These are phyloP conservation scores for Geotrichum cucujoidarum DNA, from an alignment of 1,139 yeast species.

Conservation along the genomic window DNA sequence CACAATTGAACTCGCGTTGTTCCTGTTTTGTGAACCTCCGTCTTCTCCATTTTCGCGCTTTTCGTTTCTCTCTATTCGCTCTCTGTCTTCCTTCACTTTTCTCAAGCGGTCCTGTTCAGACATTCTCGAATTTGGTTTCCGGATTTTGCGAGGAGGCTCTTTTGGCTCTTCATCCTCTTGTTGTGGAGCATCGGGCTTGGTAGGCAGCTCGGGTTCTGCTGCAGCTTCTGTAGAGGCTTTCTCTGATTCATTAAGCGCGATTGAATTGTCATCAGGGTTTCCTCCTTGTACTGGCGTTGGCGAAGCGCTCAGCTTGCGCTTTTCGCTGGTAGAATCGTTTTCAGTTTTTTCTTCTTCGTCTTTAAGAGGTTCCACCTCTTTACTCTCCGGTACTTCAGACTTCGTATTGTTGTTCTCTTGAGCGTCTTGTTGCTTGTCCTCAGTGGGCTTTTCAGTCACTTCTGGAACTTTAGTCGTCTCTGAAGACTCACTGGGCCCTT, in stretches of 20 bases:
- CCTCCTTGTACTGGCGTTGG: too few species aligned
- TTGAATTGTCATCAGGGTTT: not conserved
- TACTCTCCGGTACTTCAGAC: too few species aligned
- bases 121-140: slow-evolving; percentile 30
- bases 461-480: too few species aligned
- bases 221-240: not conserved
- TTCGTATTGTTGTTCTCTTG: too few species aligned
- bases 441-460: too few species aligned
- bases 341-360: not conserved
- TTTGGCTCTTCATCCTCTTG: not conserved
- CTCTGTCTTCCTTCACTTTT: slow-evolving; percentile 26
- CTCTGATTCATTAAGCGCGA: not conserved
- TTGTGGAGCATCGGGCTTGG: not conserved
- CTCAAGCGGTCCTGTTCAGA: slow-evolving; percentile 25
- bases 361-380: too few species aligned
- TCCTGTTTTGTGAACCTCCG: slow-evolving; percentile 26
- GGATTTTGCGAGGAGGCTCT: slow-evolving; percentile 24
- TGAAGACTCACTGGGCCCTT: too few species aligned
- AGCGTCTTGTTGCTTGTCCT: too few species aligned
- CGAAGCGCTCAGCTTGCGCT: too few species aligned
- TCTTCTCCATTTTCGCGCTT: slow-evolving; percentile 21
- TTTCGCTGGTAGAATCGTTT: too few species aligned
- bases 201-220: not conserved
- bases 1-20: slow-evolving; percentile 49
- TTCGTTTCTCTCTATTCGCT: slow-evolving; percentile 22